These are phyloP conservation scores for Pichia sp. DNA, from an alignment of 1,139 yeast genomes.

Conservation along the genomic window DNA sequence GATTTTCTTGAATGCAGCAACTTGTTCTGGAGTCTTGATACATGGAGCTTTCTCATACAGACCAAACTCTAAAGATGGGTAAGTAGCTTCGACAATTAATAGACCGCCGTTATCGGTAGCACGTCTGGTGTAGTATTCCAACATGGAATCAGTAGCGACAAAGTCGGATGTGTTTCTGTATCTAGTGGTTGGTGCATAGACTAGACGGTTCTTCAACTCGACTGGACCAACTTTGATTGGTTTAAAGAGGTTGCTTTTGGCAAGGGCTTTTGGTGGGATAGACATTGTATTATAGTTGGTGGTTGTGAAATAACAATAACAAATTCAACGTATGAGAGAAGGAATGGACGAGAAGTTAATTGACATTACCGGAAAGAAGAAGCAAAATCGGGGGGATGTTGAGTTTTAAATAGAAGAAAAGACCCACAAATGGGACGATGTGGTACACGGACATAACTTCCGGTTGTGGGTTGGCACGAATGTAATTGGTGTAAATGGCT, in stretches of 20 bases:
- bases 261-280: conserved; percentile 10
- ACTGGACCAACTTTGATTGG: conserved; percentile 47
- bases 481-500: too few species aligned
- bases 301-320: too few species aligned
- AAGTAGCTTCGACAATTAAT: conserved; percentile 50
- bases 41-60: conserved; percentile 49
- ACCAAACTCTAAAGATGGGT: conserved; percentile 44
- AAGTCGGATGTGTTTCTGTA: conserved; percentile 41
- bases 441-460: too few species aligned
- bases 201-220: conserved; percentile 42
- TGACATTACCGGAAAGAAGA: too few species aligned
- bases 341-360: too few species aligned
- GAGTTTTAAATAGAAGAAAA: too few species aligned
- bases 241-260: conserved; percentile 43
- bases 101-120: conserved; percentile 55
- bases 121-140: conserved; percentile 53
- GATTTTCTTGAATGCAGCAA: conserved; percentile 44
- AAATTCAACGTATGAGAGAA: too few species aligned
- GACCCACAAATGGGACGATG: too few species aligned
- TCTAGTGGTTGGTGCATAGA: conserved; percentile 56
- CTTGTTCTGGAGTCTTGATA: conserved; percentile 50
- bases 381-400: too few species aligned
- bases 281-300: too few species aligned
- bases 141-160: conserved; percentile 46
- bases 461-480: too few species aligned